phyloP scores from a whole-genome alignment of 1,284 basidiomycete genomes.

The Rhodotorula sp. region DNA sequence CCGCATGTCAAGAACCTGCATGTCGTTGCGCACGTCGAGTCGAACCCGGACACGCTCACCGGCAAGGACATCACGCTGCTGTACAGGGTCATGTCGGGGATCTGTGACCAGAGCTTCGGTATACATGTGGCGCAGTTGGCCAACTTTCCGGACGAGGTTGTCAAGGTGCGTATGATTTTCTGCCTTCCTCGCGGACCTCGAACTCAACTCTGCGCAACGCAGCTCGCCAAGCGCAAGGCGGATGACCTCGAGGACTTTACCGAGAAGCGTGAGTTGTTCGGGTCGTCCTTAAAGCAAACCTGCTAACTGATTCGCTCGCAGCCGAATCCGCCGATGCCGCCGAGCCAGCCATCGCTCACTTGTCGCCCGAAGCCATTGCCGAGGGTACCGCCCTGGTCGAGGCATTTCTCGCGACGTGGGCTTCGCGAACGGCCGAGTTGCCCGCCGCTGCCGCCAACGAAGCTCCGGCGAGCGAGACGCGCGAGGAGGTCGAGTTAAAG shows the following conservation, averaged over 20 bases:
- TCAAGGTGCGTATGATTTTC: constrained; percentile 62
- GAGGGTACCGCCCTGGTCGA: constrained; percentile 79
- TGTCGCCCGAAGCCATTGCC: constrained; percentile 35
- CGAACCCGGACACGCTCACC: constrained; percentile 59
- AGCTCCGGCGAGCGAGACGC: constrained; percentile 55
- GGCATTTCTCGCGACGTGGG: constrained; percentile 74
- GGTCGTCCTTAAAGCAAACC: not conserved
- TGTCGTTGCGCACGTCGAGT: constrained; percentile 86
- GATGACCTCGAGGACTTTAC: constrained; percentile 90
- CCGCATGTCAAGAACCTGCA: constrained; percentile 89
- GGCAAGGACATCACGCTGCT: constrained; percentile 79
- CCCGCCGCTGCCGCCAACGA: constrained; percentile 15
- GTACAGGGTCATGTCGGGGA: constrained; percentile 84
- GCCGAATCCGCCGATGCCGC: constrained; percentile 46
- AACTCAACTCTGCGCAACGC: not conserved
- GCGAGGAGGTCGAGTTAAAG: constrained; percentile 62
- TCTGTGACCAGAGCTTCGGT: constrained; percentile 90
- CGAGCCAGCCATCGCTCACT: constrained; percentile 50
- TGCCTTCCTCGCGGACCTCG: not conserved
- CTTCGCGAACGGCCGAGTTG: constrained; percentile 42
- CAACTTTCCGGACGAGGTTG: constrained; percentile 90
- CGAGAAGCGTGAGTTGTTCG: constrained; percentile 16
- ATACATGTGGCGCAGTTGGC: constrained; percentile 97
- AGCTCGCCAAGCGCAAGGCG: constrained; percentile 92
- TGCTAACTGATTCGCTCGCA: not conserved